phyloP scores from a whole-genome alignment of 805 yeast genomes.

The Schwanniomyces sp. region DNA sequence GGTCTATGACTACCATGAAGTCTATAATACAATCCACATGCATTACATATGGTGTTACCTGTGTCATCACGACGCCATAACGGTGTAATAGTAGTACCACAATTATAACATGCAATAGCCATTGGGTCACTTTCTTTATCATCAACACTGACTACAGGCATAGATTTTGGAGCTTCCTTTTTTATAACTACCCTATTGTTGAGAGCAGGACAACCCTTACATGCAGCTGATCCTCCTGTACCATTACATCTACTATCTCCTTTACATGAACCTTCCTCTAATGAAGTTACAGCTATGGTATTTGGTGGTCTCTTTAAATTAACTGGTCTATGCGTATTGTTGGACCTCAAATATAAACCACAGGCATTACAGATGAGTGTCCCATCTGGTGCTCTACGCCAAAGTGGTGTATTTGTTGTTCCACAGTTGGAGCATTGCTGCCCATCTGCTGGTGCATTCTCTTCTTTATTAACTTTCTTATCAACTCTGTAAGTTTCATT shows the following conservation, averaged over 20 bases:
- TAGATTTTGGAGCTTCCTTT: constrained; percentile 1
- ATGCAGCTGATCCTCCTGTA: constrained; percentile 79
- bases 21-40: constrained; percentile 78
- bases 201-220: constrained; percentile 81
- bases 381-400: constrained; percentile 61
- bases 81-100: constrained; percentile 84
- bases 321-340: constrained; percentile 65
- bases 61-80: constrained; percentile 81
- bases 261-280: constrained; percentile 57
- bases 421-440: constrained; percentile 57
- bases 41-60: constrained; percentile 85
- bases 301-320: constrained; percentile 60
- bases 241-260: constrained; percentile 86
- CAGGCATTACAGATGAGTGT: constrained; percentile 60
- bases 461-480: not conserved
- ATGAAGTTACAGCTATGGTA: constrained; percentile 39
- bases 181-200: constrained; percentile 61
- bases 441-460: constrained; percentile 19
- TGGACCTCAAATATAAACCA: constrained; percentile 57
- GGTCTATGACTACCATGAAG: constrained; percentile 80
- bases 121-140: constrained; percentile 31
- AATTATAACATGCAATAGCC: constrained; percentile 78
- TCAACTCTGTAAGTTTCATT: not conserved
- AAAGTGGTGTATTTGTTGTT: constrained; percentile 55
- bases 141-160: constrained; percentile 1